Evolutionary conservation across 1,139 yeast genomes (phyloP), one percentile per base, ranked within the genome.

Genomic region (Saccharomyces hybrid): DNA sequence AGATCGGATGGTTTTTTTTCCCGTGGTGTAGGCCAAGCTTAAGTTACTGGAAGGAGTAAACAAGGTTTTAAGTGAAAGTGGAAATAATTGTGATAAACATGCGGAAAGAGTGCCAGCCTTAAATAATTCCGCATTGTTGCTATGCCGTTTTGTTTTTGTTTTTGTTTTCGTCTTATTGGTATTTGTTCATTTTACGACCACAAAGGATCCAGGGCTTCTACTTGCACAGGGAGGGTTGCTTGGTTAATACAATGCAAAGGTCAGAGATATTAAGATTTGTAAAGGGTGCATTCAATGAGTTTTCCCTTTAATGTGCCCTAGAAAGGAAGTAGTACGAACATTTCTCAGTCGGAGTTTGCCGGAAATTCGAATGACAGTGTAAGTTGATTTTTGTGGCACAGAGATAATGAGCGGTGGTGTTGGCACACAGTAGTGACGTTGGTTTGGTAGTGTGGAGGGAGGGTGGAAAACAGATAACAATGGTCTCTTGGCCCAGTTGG

Each of bases 401-500:
- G 38, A 1, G 14, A 7, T 13, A n/a, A 9, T 9, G 6, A 7
- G 7, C 7, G 38, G n/a, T 31, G 38, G 13, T 8, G 32, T 2
- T 26, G 9, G 28, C 7, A 6, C 8, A 2, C 27, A 26, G 9
- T 6, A 6, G 8, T 26, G 28, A 6, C 28, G 28, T 8, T 26
- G 8, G 28, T 26, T 26, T 26, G 7, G 8, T 26, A 26, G 28
- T 26, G 31, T 28, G 31, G 11, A 28, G 31, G 9, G 13, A 11
- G 4, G 11, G 31, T 31, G 14, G 8, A n/a, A 9, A 38, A 8
- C 44, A 38, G 5, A 9, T 16, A 38, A 14, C 16, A 5, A 2
- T 49, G 68, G 64, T 65, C 66, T 62, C 68, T 65, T 65, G 68
- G 68, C 68, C 68, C 68, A 65, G 68, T 65, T 65, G 68, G 68